Evolutionary conservation across 345 rosid species (phyloP).

Genomic region (Populus euphratica): DNA sequence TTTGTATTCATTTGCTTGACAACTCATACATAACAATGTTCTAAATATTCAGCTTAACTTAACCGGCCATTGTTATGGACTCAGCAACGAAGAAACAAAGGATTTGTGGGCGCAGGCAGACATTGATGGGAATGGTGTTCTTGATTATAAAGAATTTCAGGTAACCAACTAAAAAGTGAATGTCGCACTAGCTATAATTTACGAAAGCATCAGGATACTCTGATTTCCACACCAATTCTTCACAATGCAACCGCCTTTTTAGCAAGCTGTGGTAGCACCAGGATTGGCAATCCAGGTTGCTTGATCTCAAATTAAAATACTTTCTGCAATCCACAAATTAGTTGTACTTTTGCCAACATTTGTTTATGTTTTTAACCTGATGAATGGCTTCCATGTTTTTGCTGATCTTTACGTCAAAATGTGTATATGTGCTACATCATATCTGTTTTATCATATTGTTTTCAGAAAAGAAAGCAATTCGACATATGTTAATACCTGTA

Average conservation of each 20-base stretch:
- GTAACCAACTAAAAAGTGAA: slow-evolving; percentile 31
- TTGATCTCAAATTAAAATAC: neutral
- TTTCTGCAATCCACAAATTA: neutral
- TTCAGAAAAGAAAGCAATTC: neutral
- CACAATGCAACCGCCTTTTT: neutral
- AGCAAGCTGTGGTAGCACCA: neutral
- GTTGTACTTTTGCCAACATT: neutral
- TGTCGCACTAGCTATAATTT: neutral
- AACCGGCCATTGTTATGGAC: slow-evolving; percentile 70
- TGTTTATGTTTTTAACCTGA: neutral
- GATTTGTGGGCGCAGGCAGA: slow-evolving; percentile 88
- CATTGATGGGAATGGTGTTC: slow-evolving; percentile 61
- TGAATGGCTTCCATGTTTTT: neutral
- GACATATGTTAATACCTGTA: neutral
- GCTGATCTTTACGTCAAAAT: neutral
- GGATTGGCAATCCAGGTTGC: slow-evolving; percentile 1
- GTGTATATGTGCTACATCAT: neutral
- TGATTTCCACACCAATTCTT: neutral
- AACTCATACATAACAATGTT: neutral
- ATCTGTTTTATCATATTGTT: neutral
- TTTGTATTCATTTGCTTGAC: neutral
- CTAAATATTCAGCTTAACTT: slow-evolving; percentile 56
- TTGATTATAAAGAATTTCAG: slow-evolving; percentile 86
- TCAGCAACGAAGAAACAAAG: slow-evolving; percentile 60
- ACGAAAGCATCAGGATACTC: neutral